Evolutionary conservation across 2,329 filamentous ascomycete species (phyloP), one percentile per base, ranked within the genome.

Genomic region (Aspergillus ruber): DNA sequence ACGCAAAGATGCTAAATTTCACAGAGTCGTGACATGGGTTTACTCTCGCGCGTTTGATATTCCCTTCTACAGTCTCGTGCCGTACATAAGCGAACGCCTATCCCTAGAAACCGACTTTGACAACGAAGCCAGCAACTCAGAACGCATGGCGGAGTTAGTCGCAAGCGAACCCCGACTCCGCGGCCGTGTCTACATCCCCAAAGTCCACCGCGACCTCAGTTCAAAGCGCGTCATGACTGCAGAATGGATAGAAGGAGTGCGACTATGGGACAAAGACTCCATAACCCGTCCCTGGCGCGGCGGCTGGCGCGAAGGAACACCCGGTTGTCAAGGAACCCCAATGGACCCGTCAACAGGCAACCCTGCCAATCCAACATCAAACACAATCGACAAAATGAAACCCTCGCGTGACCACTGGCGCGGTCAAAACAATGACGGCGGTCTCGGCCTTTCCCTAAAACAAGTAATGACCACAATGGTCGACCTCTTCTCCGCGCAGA

Each of bases 401-500:
- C 90, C 91, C 0, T 82, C 88, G 44, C 84, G 91, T 8, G 79
- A 82, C 35, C 78, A 81, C 58, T 96, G 90, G 90, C 82, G 80
- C 57, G 90, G 91, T 4, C 72, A 69, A 6, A 78, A 81, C 43
- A 80, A 82, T 21, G 83, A 81, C 51, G 91, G 90, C 43, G 93
- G 93, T 0, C 80, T 97, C 0, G 93, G 93, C 0, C 74, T 98
- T 3, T 83, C 82, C 6, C 75, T 89, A 25, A 87, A 86, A 61
- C 85, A 91, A 50, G 89, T 96, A 50, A 97, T 97, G 93, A 86
- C 85, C 5, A 96, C 89, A 27, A 96, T 97, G 83, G 82, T 96
- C 43, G 91, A 96, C 65, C 79, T 97, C 29, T 98, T 97, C 74
- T 88, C 85, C n/a, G 90, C 89, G 2, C 91, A 97, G 64, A 97